These are phyloP conservation scores for Mycena rosella DNA, from an alignment of 768 basidiomycete genomes.

Conservation along the genomic window DNA sequence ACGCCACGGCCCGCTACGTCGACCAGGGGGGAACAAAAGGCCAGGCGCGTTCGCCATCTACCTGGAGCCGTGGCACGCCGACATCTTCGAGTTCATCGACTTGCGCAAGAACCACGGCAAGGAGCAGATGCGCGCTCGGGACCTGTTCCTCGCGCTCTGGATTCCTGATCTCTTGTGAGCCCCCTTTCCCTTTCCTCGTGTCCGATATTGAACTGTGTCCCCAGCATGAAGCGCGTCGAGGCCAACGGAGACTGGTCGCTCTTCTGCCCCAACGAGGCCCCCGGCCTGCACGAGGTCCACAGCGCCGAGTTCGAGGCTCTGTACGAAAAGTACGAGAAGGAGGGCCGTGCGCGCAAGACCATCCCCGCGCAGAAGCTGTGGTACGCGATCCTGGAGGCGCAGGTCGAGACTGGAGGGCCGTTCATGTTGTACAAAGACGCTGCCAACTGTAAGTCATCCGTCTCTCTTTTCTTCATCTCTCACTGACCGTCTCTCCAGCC, in stretches of 20 bases:
- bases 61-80: conserved; percentile 99
- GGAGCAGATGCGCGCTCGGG: conserved; percentile 96
- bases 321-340: conserved; percentile 89
- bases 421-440: conserved; percentile 99
- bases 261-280: conserved; percentile 98
- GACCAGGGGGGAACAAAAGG: conserved; percentile 99
- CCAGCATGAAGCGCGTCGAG: conserved; percentile 97
- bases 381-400: conserved; percentile 97
- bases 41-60: conserved; percentile 99
- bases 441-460: conserved; percentile 77
- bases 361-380: conserved; percentile 97
- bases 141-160: conserved; percentile 99
- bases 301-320: conserved; percentile 91
- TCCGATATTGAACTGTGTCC: neutral
- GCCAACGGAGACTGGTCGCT: conserved; percentile 91
- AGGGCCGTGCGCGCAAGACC: conserved; percentile 87
- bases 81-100: conserved; percentile 97
- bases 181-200: neutral
- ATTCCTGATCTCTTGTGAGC: conserved; percentile 96
- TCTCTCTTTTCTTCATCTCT: neutral
- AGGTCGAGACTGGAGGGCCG: conserved; percentile 98
- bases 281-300: conserved; percentile 89
- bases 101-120: conserved; percentile 99
- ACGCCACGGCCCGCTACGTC: conserved; percentile 98
- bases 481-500: conserved; percentile 49